Percentiles rank a stretch among this genome's conserved stretches.
These are phyloP conservation scores for Pseudocercospora pini-densiflorae DNA, from an alignment of 2,329 filamentous ascomycete genomes.

Conservation along the genomic window DNA sequence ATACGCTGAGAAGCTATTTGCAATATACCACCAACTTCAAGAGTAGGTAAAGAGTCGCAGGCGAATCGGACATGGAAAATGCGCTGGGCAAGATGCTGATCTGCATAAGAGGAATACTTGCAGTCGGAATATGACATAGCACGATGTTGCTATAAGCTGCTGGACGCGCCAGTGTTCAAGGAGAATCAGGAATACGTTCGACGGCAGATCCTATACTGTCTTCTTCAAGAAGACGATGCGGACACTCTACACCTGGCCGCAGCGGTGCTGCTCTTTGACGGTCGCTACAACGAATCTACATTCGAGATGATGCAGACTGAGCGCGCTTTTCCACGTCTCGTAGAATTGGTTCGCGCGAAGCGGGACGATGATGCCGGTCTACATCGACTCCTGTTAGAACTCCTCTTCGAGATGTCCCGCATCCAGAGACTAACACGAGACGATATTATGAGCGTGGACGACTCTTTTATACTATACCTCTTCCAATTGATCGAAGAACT, in stretches of 20 bases:
- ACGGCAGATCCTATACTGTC: constrained; percentile 87
- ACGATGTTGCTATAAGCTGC: constrained; percentile 77
- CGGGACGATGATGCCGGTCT: constrained; percentile 50
- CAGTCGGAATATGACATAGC: constrained; percentile 78
- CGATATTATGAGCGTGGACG: constrained; percentile 72
- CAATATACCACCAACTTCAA: constrained; percentile 75
- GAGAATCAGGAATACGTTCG: constrained; percentile 84
- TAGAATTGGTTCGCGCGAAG: constrained; percentile 76
- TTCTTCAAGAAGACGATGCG: constrained; percentile 83
- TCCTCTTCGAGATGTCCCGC: constrained; percentile 95
- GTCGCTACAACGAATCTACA: constrained; percentile 73
- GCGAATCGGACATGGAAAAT: background rate
- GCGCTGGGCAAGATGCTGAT: constrained; percentile 23
- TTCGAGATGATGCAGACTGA: constrained; percentile 89
- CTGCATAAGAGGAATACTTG: constrained; percentile 66
- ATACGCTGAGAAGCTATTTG: constrained; percentile 83
- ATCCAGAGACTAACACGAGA: constrained; percentile 79
- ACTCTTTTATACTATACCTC: constrained; percentile 81
- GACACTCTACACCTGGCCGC: constrained; percentile 80
- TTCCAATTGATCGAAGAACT: constrained; percentile 87
- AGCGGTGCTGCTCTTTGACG: constrained; percentile 85
- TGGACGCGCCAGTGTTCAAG: constrained; percentile 75
- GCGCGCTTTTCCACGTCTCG: constrained; percentile 78
- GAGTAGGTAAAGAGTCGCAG: constrained; percentile 46
- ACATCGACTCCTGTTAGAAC: constrained; percentile 80